These are phyloP conservation scores for Trichophyton benhamiae DNA, from an alignment of 2,329 filamentous ascomycete species.

Conservation along the genomic window DNA sequence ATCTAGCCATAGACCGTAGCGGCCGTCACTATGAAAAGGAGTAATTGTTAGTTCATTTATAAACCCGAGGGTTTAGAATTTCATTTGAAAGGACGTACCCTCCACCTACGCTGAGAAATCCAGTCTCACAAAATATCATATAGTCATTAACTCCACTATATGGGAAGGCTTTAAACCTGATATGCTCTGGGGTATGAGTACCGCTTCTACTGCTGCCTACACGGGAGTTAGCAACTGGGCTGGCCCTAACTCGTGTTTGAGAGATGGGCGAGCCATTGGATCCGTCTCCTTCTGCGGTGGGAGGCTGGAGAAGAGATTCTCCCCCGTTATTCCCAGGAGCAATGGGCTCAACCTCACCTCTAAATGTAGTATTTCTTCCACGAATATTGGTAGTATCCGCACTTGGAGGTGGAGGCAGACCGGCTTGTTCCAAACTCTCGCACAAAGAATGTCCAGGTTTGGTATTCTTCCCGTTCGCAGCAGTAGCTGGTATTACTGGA, in stretches of 20 bases:
- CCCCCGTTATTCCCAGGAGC: not conserved
- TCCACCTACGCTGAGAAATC: constrained; percentile 76
- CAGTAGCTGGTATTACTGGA: constrained; percentile 20
- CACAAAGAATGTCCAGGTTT: constrained; percentile 7
- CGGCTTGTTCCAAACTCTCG: constrained; percentile 38
- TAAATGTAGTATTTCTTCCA: constrained; percentile 47
- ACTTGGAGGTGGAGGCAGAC: constrained; percentile 57
- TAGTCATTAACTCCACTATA: constrained; percentile 96
- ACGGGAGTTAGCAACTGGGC: constrained; percentile 11
- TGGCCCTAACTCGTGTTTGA: not conserved
- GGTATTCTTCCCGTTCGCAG: constrained; percentile 6
- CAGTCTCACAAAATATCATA: constrained; percentile 80
- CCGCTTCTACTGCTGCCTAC: constrained; percentile 29
- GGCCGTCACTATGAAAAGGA: constrained; percentile 50
- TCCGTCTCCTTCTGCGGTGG: not conserved
- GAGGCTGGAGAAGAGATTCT: not conserved
- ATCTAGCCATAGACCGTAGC: constrained; percentile 89
- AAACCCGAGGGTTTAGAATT: not conserved
- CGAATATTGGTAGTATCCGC: constrained; percentile 51
- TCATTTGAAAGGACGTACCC: constrained; percentile 36
- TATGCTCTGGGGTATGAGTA: constrained; percentile 54
- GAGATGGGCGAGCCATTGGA: not conserved
- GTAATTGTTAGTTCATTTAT: not conserved
- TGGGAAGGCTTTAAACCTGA: constrained; percentile 93
- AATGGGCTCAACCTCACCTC: constrained; percentile 24